Conservation (phyloP, 495 filamentous ascomycete species). For the Penicillium antarcticum region DNA sequence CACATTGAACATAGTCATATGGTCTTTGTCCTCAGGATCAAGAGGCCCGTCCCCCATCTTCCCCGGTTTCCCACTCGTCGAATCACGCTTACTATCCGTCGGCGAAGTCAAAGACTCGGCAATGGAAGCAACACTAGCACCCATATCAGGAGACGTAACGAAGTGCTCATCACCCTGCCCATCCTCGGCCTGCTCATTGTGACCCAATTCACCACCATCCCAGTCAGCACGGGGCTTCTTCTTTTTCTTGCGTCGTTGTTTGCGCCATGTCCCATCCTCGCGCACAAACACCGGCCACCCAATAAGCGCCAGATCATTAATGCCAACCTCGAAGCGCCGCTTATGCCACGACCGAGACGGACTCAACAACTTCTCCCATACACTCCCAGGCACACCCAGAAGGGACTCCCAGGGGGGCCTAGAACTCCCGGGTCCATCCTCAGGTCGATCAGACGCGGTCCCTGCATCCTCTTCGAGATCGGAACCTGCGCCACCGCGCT, state of each 20-base stretch:
- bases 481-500: constrained; percentile 31
- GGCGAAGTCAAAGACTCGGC: constrained; percentile 32
- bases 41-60: constrained; percentile 32
- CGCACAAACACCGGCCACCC: constrained; percentile 85
- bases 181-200: constrained; percentile 43
- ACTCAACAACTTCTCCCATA: constrained; percentile 79
- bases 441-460: constrained; percentile 41
- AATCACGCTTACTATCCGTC: constrained; percentile 33
- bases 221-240: constrained; percentile 38
- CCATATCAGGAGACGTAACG: constrained; percentile 29
- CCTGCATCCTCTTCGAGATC: constrained; percentile 44
- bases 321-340: constrained; percentile 77
- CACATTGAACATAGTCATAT: constrained; percentile 96
- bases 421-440: constrained; percentile 48
- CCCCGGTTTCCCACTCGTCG: constrained; percentile 38
- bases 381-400: constrained; percentile 69
- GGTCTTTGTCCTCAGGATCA: constrained; percentile 53
- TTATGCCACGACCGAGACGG: constrained; percentile 81
- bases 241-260: constrained; percentile 62
- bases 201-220: constrained; percentile 39
- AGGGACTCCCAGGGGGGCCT: constrained; percentile 74
- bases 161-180: constrained; percentile 26
- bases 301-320: constrained; percentile 81
- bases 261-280: constrained; percentile 84
- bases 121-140: constrained; percentile 20